A percentile compares a stretch with the other conserved stretches of the same genome.
These are phyloP conservation scores for Postia placenta DNA, from an alignment of 768 basidiomycete species.

Conservation along the genomic window DNA sequence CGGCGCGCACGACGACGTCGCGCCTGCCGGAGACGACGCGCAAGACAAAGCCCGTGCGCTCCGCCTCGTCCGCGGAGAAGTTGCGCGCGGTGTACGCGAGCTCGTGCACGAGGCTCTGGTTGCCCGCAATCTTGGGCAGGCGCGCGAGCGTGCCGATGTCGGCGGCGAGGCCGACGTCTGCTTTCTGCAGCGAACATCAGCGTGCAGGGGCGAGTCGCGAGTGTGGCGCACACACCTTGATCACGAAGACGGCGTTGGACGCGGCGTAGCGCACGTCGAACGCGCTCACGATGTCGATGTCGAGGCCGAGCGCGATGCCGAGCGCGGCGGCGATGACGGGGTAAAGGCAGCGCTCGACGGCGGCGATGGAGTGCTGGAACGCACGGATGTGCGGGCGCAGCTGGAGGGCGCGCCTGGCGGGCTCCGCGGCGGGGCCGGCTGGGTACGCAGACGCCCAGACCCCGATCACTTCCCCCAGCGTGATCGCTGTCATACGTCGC, in stretches of 20 bases:
- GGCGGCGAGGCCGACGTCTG: slow-evolving; percentile 81
- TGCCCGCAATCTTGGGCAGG: slow-evolving; percentile 72
- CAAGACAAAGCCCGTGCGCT: slow-evolving; percentile 67
- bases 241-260: slow-evolving; percentile 52
- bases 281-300: slow-evolving; percentile 66
- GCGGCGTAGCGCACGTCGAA: slow-evolving; percentile 81
- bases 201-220: neutral
- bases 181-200: too few relatives aligned
- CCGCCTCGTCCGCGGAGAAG: slow-evolving; percentile 69
- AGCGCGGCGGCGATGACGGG: slow-evolving; percentile 84
- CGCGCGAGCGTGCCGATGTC: slow-evolving; percentile 85
- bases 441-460: too few relatives aligned
- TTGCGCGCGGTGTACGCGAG: slow-evolving; percentile 67
- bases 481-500: too few relatives aligned
- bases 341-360: slow-evolving; percentile 61
- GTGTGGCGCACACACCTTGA: slow-evolving; percentile 49
- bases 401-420: slow-evolving; percentile 45
- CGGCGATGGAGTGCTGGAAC: slow-evolving; percentile 69
- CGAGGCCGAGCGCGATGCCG: slow-evolving; percentile 70
- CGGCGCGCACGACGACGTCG: slow-evolving; percentile 59
- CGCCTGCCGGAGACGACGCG: slow-evolving; percentile 59
- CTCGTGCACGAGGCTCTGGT: slow-evolving; percentile 67
- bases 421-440: too few relatives aligned
- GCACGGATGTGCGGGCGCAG: slow-evolving; percentile 40
- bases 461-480: too few relatives aligned